A percentile compares a stretch with the other conserved stretches of the same genome.
These are phyloP conservation scores for Astraeus odoratus DNA, from an alignment of 768 basidiomycete species.

Conservation along the genomic window DNA sequence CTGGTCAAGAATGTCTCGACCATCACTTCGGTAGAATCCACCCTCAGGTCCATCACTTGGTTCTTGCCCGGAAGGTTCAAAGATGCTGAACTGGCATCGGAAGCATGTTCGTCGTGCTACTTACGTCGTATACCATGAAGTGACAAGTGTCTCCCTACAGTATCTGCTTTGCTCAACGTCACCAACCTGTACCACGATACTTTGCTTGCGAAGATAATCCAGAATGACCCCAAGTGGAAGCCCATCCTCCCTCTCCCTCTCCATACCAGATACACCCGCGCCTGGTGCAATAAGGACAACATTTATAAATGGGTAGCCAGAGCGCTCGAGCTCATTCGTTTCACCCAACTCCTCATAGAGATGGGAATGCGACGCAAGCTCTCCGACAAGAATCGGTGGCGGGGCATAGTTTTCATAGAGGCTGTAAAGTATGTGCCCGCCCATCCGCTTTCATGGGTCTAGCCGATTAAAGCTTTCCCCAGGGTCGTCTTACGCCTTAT, in stretches of 20 bases:
- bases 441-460: background rate
- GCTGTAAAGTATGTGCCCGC: constrained; percentile 70
- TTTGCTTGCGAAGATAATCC: constrained; percentile 63
- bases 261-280: constrained; percentile 86
- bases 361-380: constrained; percentile 77
- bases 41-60: constrained; percentile 88
- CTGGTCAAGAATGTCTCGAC: constrained; percentile 80
- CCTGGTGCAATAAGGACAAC: constrained; percentile 66
- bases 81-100: constrained; percentile 93
- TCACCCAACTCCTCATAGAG: constrained; percentile 80
- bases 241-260: constrained; percentile 69
- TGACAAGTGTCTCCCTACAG: constrained; percentile 36
- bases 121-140: constrained; percentile 9
- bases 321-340: constrained; percentile 67
- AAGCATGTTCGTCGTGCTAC: constrained; percentile 66
- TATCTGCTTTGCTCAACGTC: constrained; percentile 81
- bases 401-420: constrained; percentile 72
- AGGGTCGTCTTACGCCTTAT: constrained; percentile 73
- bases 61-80: constrained; percentile 94
- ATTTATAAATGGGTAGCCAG: constrained; percentile 78
- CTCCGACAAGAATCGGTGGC: constrained; percentile 62
- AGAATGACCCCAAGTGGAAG: constrained; percentile 59
- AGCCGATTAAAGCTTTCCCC: constrained; percentile 10
- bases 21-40: constrained; percentile 83
- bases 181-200: constrained; percentile 95